Evolutionary conservation across 352 stramenopile species (phyloP), one percentile per base, ranked within the genome.

Genomic region (Phytophthora meadii): DNA sequence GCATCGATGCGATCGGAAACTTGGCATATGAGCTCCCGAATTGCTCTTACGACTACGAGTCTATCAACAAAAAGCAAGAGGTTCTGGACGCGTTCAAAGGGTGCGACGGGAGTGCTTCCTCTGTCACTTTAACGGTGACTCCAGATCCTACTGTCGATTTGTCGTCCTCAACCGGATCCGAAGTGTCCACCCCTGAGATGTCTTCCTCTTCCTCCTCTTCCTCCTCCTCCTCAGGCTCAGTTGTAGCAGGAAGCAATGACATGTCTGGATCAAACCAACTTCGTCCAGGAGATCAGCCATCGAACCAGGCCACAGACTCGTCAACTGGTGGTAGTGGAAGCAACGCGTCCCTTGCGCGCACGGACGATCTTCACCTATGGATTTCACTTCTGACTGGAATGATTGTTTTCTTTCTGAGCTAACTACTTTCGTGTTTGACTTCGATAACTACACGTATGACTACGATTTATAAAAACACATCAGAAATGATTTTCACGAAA

Each of bases 41-140:
- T 37, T 82, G 74, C 51, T 72, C 67, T 25, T 79, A 77, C 41
- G 58, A 66, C 17, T 72, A 70, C 51, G 63, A 79, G 24, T 45
- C 17, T 11, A 44, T 54, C 10, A 79, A 79, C 61, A 82, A 79
- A 40, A 79, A 82, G 65, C 14, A 68, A 19, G 44, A 63, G 8
- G 50, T 70, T 2, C 36, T 52, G 41, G n/a, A 50, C 2, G 47
- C 64, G 36, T 27, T 74, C 4, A 25, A 61, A 11, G 50, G 28
- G 15, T 74, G 65, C 50, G 30, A 54, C 14, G 17, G 15, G 5
- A 37, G 11, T 41, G 42, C 28, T 14, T 48, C 42, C 11, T 52
- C 44, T 6, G 28, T 69, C 47, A 50, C 15, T 12, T 39, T 53
- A 9, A 24, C 61, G 19, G n/a, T 65, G 15, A 22, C 54, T 11